phyloP scores from a whole-genome alignment of 2,329 filamentous ascomycete genomes.

The Stachybotrys chartarum region DNA sequence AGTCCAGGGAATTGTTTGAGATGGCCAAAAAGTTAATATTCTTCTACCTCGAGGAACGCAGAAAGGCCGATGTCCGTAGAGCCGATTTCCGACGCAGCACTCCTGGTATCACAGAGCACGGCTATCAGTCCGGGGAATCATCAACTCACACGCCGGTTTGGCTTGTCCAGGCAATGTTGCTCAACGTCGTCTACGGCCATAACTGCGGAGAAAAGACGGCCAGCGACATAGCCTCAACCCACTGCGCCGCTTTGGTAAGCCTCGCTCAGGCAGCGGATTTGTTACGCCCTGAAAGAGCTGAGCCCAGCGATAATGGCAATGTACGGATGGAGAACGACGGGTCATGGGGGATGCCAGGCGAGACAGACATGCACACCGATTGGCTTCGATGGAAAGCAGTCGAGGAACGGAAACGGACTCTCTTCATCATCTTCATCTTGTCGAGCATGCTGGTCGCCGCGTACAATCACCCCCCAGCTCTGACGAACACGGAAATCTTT shows the following conservation, averaged over 20 bases:
- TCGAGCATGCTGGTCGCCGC: constrained; percentile 87
- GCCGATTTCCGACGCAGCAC: constrained; percentile 50
- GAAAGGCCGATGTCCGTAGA: constrained; percentile 73
- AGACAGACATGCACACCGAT: constrained; percentile 42
- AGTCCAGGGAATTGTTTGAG: constrained; percentile 82
- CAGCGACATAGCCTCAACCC: constrained; percentile 85
- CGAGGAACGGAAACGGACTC: constrained; percentile 88
- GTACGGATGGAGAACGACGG: constrained; percentile 50
- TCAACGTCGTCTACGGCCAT: constrained; percentile 93
- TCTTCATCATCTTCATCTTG: constrained; percentile 84
- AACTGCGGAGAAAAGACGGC: constrained; percentile 89
- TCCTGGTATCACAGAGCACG: constrained; percentile 37
- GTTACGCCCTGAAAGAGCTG: constrained; percentile 36
- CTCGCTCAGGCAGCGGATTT: constrained; percentile 85
- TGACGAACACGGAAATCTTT: constrained; percentile 90
- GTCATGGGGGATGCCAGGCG: constrained; percentile 36
- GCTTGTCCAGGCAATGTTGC: constrained; percentile 93
- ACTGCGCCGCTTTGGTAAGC: constrained; percentile 85
- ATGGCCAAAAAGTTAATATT: constrained; percentile 94
- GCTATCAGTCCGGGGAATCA: constrained; percentile 45
- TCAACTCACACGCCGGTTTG: constrained; percentile 76
- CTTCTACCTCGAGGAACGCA: constrained; percentile 82
- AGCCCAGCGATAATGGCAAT: constrained; percentile 42
- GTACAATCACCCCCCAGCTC: constrained; percentile 84
- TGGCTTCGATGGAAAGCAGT: constrained; percentile 85